phyloP scores from a whole-genome alignment of 345 rosid species.

The Ceriops tagal region DNA sequence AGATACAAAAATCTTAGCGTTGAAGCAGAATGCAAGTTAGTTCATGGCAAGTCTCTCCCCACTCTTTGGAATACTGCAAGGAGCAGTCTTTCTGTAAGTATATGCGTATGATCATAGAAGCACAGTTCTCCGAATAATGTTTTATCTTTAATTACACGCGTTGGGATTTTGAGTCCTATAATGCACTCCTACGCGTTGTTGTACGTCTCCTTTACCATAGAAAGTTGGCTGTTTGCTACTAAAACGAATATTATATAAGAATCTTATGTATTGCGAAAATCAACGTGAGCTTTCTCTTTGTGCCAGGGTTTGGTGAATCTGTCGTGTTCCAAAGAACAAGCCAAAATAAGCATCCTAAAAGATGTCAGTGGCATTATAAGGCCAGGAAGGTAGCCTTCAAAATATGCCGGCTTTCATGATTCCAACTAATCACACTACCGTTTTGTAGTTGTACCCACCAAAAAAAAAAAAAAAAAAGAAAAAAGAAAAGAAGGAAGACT shows the following conservation, averaged over 20 bases:
- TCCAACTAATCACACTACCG: neutral
- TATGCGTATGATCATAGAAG: neutral
- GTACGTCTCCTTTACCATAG: too few species aligned
- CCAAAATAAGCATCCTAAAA: constrained; percentile 51
- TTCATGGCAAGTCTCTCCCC: constrained; percentile 72
- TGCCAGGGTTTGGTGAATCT: constrained; percentile 41
- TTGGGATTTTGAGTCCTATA: too few species aligned
- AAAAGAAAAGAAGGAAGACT: too few species aligned
- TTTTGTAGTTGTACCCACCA: too few species aligned
- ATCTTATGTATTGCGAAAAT: neutral
- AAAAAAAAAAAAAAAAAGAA: too few species aligned
- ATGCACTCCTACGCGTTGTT: too few species aligned
- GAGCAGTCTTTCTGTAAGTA: constrained; percentile 46
- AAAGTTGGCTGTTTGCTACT: too few species aligned
- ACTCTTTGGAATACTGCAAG: constrained; percentile 65
- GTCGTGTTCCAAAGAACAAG: constrained; percentile 36
- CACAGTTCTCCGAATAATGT: neutral
- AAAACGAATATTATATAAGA: too few species aligned
- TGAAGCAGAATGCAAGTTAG: constrained; percentile 62
- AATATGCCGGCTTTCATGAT: neutral
- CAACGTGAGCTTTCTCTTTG: constrained; percentile 8
- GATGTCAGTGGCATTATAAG: constrained; percentile 52
- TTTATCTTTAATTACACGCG: too few species aligned
- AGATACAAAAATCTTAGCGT: constrained; percentile 51
- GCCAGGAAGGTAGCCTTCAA: constrained; percentile 55